Conservation (phyloP, 495 filamentous ascomycete species). For the Hypomontagnella submonticulosa region DNA sequence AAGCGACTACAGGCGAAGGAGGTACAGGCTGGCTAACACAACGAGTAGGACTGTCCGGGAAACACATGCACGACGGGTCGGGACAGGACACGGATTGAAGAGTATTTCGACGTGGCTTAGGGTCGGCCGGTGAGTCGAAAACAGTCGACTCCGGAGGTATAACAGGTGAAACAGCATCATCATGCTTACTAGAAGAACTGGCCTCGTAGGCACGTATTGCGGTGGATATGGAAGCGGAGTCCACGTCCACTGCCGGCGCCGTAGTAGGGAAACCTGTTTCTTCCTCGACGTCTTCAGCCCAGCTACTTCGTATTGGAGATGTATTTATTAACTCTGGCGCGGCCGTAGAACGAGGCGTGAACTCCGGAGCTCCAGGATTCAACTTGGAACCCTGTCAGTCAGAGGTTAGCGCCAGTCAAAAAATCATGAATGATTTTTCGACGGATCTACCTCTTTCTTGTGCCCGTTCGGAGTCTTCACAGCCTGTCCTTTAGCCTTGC, state of each 20-base stretch:
- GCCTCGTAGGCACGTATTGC: slow-evolving; percentile 28
- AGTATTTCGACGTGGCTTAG: slow-evolving; percentile 47
- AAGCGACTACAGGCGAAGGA: slow-evolving; percentile 24
- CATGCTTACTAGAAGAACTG: slow-evolving; percentile 21
- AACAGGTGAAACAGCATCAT: slow-evolving; percentile 33
- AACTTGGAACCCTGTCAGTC: slow-evolving; percentile 58
- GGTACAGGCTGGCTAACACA: slow-evolving; percentile 46
- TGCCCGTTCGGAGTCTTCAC: slow-evolving; percentile 48
- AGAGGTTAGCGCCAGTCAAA: slow-evolving; percentile 57
- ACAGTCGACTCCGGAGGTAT: slow-evolving; percentile 22
- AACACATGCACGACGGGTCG: slow-evolving; percentile 33
- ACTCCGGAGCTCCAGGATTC: slow-evolving; percentile 66
- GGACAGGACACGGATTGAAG: slow-evolving; percentile 47
- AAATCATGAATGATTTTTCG: slow-evolving; percentile 55
- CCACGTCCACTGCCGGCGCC: slow-evolving; percentile 9
- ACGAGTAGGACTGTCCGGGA: slow-evolving; percentile 41
- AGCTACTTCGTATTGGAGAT: slow-evolving; percentile 42
- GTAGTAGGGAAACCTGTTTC: slow-evolving; percentile 20
- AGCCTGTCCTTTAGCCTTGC: slow-evolving; percentile 35
- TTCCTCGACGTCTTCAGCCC: slow-evolving; percentile 48
- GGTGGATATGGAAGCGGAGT: slow-evolving; percentile 36
- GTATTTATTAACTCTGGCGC: slow-evolving; percentile 24
- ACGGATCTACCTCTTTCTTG: slow-evolving; percentile 62
- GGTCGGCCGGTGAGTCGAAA: slow-evolving; percentile 26
- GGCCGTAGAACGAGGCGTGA: slow-evolving; percentile 59